Conservation (phyloP, 352 stramenopile genomes). For the Phytophthora hibernalis region DNA sequence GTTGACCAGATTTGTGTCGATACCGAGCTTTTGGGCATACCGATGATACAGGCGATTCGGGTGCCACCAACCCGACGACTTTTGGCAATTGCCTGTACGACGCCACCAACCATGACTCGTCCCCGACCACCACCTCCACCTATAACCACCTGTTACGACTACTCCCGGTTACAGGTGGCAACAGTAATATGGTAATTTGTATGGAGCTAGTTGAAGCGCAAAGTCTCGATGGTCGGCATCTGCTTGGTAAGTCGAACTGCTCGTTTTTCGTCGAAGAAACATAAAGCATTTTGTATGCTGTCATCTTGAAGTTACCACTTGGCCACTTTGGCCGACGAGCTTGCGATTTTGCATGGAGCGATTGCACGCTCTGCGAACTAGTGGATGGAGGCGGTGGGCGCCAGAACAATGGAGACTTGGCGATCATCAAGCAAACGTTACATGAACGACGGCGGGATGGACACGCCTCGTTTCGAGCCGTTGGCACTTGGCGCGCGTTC, state of each 20-base stretch:
- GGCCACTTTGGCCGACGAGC: neutral
- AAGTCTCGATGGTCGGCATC: constrained; percentile 26
- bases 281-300: constrained; percentile 18
- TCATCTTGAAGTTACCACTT: constrained; percentile 24
- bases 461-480: constrained; percentile 23
- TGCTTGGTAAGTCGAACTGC: constrained; percentile 4
- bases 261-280: constrained; percentile 8
- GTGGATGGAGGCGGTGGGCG: neutral
- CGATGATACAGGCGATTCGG: constrained; percentile 20
- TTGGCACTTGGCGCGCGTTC: constrained; percentile 14
- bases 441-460: constrained; percentile 17
- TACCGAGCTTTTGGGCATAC: constrained; percentile 53
- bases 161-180: neutral
- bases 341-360: neutral
- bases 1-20: constrained; percentile 26
- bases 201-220: constrained; percentile 2
- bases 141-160: too few species aligned
- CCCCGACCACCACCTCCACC: too few species aligned
- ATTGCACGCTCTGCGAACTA: neutral
- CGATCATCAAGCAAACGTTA: constrained; percentile 27
- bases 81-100: too few species aligned
- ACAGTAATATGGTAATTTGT: neutral
- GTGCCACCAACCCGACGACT: constrained; percentile 40
- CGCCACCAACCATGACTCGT: too few species aligned
- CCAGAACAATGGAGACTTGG: constrained; percentile 1